Percentiles rank a stretch among this genome's conserved stretches.
Evolutionary conservation across 164 flowering plant genomes (phyloP).

Genomic region (Kingdonia uniflora): DNA sequence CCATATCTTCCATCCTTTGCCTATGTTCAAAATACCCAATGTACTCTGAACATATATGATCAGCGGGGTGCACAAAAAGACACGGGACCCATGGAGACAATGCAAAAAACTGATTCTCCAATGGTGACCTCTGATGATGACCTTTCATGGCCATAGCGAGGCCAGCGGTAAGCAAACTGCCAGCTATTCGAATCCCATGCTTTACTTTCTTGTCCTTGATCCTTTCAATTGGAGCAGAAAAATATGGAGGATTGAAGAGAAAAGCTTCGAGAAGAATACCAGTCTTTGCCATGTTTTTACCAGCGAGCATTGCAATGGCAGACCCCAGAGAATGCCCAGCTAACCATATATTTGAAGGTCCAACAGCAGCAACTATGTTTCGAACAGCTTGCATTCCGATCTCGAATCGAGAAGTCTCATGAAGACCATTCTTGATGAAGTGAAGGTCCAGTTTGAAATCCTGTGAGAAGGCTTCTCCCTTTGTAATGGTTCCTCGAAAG

Average conservation of each 20-base stretch:
- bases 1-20: constrained; percentile 60
- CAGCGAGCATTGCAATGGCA: constrained; percentile 78
- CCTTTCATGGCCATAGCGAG: constrained; percentile 37
- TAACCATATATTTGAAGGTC: constrained; percentile 51
- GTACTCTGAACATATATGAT: constrained; percentile 61
- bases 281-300: constrained; percentile 85
- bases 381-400: constrained; percentile 61
- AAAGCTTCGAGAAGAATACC: too few relatives aligned
- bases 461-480: constrained; percentile 44
- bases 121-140: constrained; percentile 7
- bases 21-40: constrained; percentile 68
- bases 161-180: constrained; percentile 66
- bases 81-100: constrained; percentile 52
- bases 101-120: constrained; percentile 33
- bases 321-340: constrained; percentile 93
- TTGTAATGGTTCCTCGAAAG: constrained; percentile 73
- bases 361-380: constrained; percentile 37
- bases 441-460: constrained; percentile 60
- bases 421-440: too few relatives aligned
- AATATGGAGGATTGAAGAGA: constrained; percentile 84
- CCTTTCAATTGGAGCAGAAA: constrained; percentile 64
- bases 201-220: constrained; percentile 53
- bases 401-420: constrained; percentile 54
- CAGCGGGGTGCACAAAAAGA: constrained; percentile 54
- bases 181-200: constrained; percentile 54